A percentile compares a stretch with the other conserved stretches of the same genome.
phyloP scores from a whole-genome alignment of 2,329 filamentous ascomycete species.

The Monilinia laxa region DNA sequence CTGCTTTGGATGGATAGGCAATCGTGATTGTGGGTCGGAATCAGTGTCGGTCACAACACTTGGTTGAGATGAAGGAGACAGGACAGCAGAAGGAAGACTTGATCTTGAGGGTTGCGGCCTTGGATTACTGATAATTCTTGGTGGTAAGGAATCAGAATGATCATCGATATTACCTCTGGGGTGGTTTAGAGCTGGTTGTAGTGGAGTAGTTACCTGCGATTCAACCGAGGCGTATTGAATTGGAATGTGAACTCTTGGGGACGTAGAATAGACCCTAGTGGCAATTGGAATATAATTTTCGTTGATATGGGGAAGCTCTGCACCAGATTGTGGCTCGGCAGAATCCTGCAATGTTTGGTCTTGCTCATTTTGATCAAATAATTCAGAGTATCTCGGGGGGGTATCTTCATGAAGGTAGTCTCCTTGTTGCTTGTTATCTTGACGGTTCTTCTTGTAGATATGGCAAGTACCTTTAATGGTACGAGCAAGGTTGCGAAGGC shows the following conservation, averaged over 20 bases:
- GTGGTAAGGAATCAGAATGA: background rate
- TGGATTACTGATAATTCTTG: background rate
- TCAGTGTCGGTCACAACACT: accelerated
- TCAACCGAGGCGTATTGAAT: background rate
- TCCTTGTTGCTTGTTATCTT: background rate
- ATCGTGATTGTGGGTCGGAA: background rate
- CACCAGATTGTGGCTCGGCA: background rate
- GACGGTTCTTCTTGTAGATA: background rate
- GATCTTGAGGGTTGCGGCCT: background rate
- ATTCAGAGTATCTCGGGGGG: too few species aligned
- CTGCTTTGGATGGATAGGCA: too few species aligned
- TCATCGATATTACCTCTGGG: too few species aligned
- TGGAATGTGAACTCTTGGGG: background rate
- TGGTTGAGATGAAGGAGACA: background rate
- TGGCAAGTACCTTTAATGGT: background rate
- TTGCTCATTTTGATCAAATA: background rate
- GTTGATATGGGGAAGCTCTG: background rate
- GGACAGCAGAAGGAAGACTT: background rate
- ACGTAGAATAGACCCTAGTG: background rate
- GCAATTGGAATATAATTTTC: background rate
- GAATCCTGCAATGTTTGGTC: background rate
- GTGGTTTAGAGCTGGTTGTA: background rate
- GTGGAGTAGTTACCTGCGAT: too few species aligned
- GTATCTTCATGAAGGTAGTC: too few species aligned
- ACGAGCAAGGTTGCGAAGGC: background rate